phyloP scores from a whole-genome alignment of 331 rosid species.

The Ulmus americana region DNA sequence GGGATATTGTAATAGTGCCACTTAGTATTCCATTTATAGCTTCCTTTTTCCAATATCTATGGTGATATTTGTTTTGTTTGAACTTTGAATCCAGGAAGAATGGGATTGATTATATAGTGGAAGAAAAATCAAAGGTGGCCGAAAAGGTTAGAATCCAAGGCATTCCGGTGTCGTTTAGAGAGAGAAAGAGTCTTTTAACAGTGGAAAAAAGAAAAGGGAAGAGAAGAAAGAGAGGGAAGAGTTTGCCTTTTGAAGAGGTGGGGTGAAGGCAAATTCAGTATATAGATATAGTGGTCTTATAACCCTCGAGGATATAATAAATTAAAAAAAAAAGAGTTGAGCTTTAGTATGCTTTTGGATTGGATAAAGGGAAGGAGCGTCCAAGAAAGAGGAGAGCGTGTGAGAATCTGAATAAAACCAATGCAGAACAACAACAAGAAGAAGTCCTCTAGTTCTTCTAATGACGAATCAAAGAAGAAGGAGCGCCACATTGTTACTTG shows the following conservation, averaged over 20 bases:
- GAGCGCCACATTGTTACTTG: slow-evolving; percentile 97
- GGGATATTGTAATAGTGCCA: not conserved
- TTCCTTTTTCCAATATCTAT: slow-evolving; percentile 27
- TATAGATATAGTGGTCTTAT: slow-evolving; percentile 25
- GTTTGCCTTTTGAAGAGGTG: slow-evolving; percentile 23
- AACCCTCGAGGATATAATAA: slow-evolving; percentile 1
- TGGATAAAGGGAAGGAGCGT: slow-evolving; percentile 69
- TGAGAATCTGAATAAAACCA: slow-evolving; percentile 35
- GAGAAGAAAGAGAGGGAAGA: slow-evolving; percentile 47
- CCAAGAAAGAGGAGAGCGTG: slow-evolving; percentile 35
- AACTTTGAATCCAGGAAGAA: slow-evolving; percentile 33
- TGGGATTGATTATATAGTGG: slow-evolving; percentile 12
- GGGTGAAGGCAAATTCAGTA: slow-evolving; percentile 7
- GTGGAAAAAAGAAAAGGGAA: slow-evolving; percentile 14
- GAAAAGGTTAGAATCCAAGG: slow-evolving; percentile 82
- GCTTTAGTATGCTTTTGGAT: slow-evolving; percentile 69
- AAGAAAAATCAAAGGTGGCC: slow-evolving; percentile 33
- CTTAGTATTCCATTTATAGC: slow-evolving; percentile 19
- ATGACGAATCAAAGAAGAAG: slow-evolving; percentile 91
- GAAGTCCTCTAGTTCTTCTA: slow-evolving; percentile 24
- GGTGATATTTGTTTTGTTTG: slow-evolving; percentile 22
- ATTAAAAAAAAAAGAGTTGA: slow-evolving; percentile 5
- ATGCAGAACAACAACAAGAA: slow-evolving; percentile 56
- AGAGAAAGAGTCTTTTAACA: not conserved
- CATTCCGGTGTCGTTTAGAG: slow-evolving; percentile 39